Evolutionary conservation across 306 rosid species (phyloP).

Genomic region (cucumber (Cucumis sativus)): Cucumber_9930_V3 NC_026657.2:408001-408500

Average conservation of each 20-base stretch:
- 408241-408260: slow-evolving; percentile 93
- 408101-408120: slow-evolving; percentile 86
- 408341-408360: slow-evolving; percentile 69
- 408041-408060: slow-evolving; percentile 60
- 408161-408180: slow-evolving; percentile 84
- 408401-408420: slow-evolving; percentile 74
- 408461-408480: slow-evolving; percentile 63
- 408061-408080: slow-evolving; percentile 38
- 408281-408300: slow-evolving; percentile 76
- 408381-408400: slow-evolving; percentile 89
- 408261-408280: slow-evolving; percentile 88
- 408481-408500: slow-evolving; percentile 60
- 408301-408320: slow-evolving; percentile 58
- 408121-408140: slow-evolving; percentile 81
- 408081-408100: slow-evolving; percentile 64
- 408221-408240: slow-evolving; percentile 82
- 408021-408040: slow-evolving; percentile 82
- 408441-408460: slow-evolving; percentile 87
- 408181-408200: slow-evolving; percentile 90
- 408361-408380: slow-evolving; percentile 92
- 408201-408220: slow-evolving; percentile 82
- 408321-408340: slow-evolving; percentile 89
- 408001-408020: slow-evolving; percentile 64
- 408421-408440: slow-evolving; percentile 75
- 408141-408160: slow-evolving; percentile 53